These are phyloP conservation scores for Cyclotella baltica DNA, from an alignment of 108 stramenopile species.

Conservation along the genomic window DNA sequence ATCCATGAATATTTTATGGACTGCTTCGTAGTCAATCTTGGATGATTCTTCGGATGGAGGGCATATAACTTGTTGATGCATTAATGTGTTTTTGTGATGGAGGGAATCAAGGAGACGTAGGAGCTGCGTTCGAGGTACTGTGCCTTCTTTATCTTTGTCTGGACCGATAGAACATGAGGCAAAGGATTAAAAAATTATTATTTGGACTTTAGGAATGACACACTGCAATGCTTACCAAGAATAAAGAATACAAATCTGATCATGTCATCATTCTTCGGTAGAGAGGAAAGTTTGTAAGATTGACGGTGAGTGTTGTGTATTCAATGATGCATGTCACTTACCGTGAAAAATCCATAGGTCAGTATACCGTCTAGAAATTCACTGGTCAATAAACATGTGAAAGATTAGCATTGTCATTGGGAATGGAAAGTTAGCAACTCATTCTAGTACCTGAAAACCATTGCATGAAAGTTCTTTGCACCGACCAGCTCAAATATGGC, in stretches of 20 bases:
- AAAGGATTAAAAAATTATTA: slow-evolving; percentile 4
- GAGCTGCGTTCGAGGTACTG: neutral
- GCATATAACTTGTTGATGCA: neutral
- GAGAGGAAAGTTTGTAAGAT: neutral
- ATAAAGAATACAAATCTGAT: slow-evolving; percentile 40
- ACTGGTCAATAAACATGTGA: neutral
- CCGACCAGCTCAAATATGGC: slow-evolving; percentile 38
- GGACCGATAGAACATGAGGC: no score
- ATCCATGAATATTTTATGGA: slow-evolving; percentile 5
- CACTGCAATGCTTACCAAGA: slow-evolving; percentile 22
- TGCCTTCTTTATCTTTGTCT: neutral
- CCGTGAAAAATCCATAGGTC: slow-evolving; percentile 27
- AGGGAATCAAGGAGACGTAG: neutral
- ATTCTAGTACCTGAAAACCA: slow-evolving; percentile 24
- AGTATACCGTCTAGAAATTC: slow-evolving; percentile 32
- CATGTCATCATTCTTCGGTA: slow-evolving; percentile 30
- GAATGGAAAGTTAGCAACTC: neutral
- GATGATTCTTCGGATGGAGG: neutral
- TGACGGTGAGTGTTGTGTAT: no score
- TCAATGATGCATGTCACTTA: slow-evolving; percentile 7
- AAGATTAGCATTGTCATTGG: neutral
- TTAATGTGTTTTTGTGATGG: neutral
- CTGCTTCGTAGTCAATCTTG: slow-evolving; percentile 14
- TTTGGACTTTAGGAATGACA: no score
- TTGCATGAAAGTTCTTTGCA: slow-evolving; percentile 33